phyloP scores from a whole-genome alignment of 352 stramenopile species.

The Globisporangium camurandrum region DNA sequence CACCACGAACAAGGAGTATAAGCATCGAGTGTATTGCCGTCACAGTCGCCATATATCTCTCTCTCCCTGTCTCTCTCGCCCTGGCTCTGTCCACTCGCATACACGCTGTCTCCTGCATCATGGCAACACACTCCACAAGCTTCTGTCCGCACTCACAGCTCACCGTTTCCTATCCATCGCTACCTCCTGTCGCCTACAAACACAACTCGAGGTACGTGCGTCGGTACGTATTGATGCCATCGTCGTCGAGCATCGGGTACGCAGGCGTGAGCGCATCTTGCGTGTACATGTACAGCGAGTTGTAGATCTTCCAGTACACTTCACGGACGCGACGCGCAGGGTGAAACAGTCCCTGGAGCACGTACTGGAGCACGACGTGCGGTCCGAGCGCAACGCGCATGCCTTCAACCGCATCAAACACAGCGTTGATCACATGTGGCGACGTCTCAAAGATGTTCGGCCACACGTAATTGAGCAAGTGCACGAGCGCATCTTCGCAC shows the following conservation, averaged over 20 bases:
- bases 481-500: constrained; percentile 97
- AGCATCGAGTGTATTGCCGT: too few species aligned
- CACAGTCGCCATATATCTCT: too few species aligned
- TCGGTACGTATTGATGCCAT: constrained; percentile 93
- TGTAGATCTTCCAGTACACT: constrained; percentile 99
- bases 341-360: constrained; percentile 98
- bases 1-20: too few species aligned
- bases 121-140: too few species aligned
- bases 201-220: constrained; percentile 92
- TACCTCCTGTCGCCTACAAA: constrained; percentile 29
- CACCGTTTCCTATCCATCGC: too few species aligned
- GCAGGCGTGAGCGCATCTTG: constrained; percentile 95
- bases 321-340: constrained; percentile 96
- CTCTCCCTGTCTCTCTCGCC: too few species aligned
- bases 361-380: constrained; percentile 96
- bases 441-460: constrained; percentile 99
- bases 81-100: too few species aligned
- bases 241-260: constrained; percentile 95
- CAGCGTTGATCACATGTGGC: constrained; percentile 97
- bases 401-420: constrained; percentile 98
- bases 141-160: too few species aligned
- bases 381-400: constrained; percentile 94
- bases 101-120: too few species aligned
- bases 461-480: constrained; percentile 99
- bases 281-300: constrained; percentile 99